A percentile compares a stretch with the other conserved stretches of the same genome.
Evolutionary conservation across 148 eudicot species (phyloP).

Genomic region (Mesembryanthemum crystallinum): DNA sequence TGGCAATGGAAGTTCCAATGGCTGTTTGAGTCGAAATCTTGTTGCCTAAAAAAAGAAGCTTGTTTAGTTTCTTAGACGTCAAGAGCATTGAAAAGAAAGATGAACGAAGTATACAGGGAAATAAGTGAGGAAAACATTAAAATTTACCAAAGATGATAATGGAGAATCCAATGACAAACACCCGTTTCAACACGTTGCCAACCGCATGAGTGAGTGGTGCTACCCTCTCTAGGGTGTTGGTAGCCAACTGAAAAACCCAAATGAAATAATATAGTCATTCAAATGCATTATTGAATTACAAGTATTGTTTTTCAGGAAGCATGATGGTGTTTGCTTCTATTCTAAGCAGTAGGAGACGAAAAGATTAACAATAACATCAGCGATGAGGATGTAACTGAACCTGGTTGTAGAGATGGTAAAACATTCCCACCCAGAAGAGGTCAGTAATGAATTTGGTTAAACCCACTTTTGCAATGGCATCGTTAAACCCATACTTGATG

Average conservation of each 20-base stretch:
- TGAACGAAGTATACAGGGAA: neutral
- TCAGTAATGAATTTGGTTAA: slow-evolving; percentile 75
- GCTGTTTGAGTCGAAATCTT: slow-evolving; percentile 93
- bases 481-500: slow-evolving; percentile 65
- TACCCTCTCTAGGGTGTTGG: slow-evolving; percentile 98
- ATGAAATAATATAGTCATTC: neutral
- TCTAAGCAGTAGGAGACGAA: too few relatives aligned
- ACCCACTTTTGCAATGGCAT: slow-evolving; percentile 97
- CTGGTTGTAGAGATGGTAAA: slow-evolving; percentile 99
- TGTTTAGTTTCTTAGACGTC: neutral
- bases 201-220: slow-evolving; percentile 99
- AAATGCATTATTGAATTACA: neutral
- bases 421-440: slow-evolving; percentile 98
- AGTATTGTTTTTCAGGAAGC: too few relatives aligned
- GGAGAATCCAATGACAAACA: slow-evolving; percentile 98
- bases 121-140: neutral
- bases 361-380: neutral
- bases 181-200: slow-evolving; percentile 98
- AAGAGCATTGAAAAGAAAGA: neutral
- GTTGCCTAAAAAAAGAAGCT: slow-evolving; percentile 56
- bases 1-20: slow-evolving; percentile 89
- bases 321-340: too few relatives aligned
- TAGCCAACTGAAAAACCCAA: slow-evolving; percentile 67
- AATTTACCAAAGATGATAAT: slow-evolving; percentile 74
- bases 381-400: slow-evolving; percentile 29